Conservation (phyloP, 169 alveolate species). For the Eimeria necatrix region DNA sequence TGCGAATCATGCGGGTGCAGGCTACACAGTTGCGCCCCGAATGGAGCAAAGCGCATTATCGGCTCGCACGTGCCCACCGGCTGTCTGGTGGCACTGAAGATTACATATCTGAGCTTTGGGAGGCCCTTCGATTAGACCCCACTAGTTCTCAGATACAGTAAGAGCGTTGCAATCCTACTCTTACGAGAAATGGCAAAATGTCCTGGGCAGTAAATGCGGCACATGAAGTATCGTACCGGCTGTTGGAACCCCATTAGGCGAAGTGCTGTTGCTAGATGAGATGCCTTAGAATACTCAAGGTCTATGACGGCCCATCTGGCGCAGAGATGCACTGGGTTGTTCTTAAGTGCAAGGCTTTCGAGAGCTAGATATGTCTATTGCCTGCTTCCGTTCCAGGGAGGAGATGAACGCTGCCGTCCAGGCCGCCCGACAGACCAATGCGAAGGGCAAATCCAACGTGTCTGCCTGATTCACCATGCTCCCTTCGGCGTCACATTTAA, state of each 20-base stretch:
- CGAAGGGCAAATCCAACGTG: background rate
- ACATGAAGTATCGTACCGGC: no score
- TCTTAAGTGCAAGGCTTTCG: no score
- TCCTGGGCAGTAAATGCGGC: no score
- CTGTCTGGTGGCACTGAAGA: conserved; percentile 45
- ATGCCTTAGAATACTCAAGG: no score
- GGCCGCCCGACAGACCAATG: conserved; percentile 34
- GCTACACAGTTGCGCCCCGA: conserved; percentile 70
- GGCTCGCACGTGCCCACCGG: conserved; percentile 63
- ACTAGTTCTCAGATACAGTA: conserved; percentile 48
- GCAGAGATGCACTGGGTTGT: no score
- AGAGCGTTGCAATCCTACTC: background rate
- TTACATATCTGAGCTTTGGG: conserved; percentile 50
- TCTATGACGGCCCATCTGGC: no score
- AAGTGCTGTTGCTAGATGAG: no score
- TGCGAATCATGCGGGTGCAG: background rate
- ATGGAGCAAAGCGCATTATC: conserved; percentile 71
- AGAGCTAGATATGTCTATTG: background rate
- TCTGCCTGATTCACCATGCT: no score
- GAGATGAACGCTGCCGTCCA: conserved; percentile 62
- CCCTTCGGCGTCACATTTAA: no score
- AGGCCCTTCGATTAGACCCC: conserved; percentile 51
- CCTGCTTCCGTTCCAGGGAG: conserved; percentile 34
- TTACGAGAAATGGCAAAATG: no score
- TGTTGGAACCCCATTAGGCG: no score